These are phyloP conservation scores for Phytophthora hybrid DNA, from an alignment of 352 stramenopile species.

Conservation along the genomic window DNA sequence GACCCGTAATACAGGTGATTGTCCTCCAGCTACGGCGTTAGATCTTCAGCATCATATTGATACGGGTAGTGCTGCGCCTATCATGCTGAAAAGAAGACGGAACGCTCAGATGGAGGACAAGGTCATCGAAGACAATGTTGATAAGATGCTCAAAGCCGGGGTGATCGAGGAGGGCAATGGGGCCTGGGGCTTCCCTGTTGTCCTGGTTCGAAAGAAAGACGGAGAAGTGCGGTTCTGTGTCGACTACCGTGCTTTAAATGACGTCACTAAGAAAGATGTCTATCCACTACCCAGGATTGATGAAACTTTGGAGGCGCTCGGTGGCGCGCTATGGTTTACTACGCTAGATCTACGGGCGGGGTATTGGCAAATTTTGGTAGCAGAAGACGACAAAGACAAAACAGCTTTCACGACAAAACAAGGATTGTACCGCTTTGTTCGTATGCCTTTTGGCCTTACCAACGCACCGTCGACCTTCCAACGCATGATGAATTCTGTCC, in stretches of 20 bases:
- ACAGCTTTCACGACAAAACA: slow-evolving; percentile 28
- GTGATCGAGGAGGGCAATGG: too few species aligned
- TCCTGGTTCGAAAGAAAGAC: too few species aligned
- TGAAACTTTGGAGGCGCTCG: too few species aligned
- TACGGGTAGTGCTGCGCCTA: slow-evolving; percentile 14
- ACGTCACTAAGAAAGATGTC: too few species aligned
- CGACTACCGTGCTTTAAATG: too few species aligned
- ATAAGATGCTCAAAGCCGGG: slow-evolving; percentile 12
- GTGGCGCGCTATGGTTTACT: too few species aligned
- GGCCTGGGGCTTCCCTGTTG: too few species aligned
- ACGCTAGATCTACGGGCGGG: background rate
- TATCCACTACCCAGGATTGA: too few species aligned
- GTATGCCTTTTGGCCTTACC: background rate
- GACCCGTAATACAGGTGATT: slow-evolving; percentile 7
- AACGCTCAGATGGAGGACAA: slow-evolving; percentile 16
- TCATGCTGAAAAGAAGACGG: slow-evolving; percentile 10
- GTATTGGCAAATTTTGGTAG: slow-evolving; percentile 27
- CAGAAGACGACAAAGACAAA: slow-evolving; percentile 20
- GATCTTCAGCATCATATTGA: slow-evolving; percentile 32
- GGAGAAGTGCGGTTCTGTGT: too few species aligned
- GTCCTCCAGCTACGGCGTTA: slow-evolving; percentile 14
- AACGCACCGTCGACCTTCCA: slow-evolving; percentile 38
- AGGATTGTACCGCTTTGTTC: slow-evolving; percentile 22
- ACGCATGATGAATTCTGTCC: slow-evolving; percentile 32
- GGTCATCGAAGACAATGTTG: slow-evolving; percentile 13